Base-by-base conservation (phyloP, 2,329 filamentous ascomycete genomes). In the Lizonia empirigonia region DNA sequence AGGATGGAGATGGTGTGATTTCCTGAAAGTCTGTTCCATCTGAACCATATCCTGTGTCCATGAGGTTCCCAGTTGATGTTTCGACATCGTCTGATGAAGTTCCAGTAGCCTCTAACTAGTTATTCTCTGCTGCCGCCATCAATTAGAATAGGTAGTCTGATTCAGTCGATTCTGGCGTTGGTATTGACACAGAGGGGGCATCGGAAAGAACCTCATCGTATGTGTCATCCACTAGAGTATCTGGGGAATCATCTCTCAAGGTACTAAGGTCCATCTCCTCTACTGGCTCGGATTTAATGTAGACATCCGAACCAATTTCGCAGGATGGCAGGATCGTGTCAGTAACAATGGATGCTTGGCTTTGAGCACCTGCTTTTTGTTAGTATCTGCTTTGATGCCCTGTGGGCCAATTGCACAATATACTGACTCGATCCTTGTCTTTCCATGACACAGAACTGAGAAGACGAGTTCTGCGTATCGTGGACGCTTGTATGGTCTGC, bases 21-120 rank as follows among this genome's bases (percentile, higher is more conserved):
- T 39, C 36, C 15, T 13, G 42, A 18, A 52, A 47, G n/a, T 52
- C 49, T 1, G 49, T 52, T 8, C 49, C n/a, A 1, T 46, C 42
- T 3, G 42, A 38, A 1, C 42, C 42, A n/a, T 46, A 42, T 2
- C 27, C 27, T 2, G 26, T n/a, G 1, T 42, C 7, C 4, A 32
- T 5, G 10, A 15, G 30, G 3, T 32, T 15, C 6, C 30, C 37
- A 7, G 18, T 30, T 7, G 6, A 7, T 19, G 16, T 5, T 10
- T 2, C 7, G n/a, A n/a, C 12, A 15, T n/a, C 22, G 12, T 6
- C 27, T n/a, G n/a, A n/a, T n/a, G n/a, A n/a, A n/a, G n/a, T n/a
- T n/a, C n/a, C n/a, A n/a, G n/a, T n/a, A n/a, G n/a, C n/a, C n/a
- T n/a, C n/a, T n/a, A n/a, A n/a, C n/a, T n/a, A n/a, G n/a, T n/a